Conservation (phyloP, 306 rosid genomes). For the Cyclanthera cordifolia region DNA sequence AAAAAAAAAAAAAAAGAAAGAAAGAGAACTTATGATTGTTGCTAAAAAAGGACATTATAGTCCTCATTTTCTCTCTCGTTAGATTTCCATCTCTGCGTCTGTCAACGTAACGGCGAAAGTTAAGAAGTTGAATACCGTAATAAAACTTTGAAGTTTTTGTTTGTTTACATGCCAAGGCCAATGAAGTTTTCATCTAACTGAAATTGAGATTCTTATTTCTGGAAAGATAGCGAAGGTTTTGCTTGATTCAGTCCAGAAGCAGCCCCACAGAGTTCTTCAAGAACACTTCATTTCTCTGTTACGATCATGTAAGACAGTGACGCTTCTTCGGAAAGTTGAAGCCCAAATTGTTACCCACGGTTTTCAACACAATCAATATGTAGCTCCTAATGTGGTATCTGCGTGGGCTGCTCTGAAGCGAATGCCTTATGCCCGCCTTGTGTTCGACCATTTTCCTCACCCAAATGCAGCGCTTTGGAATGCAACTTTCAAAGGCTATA, state of each 20-base stretch:
- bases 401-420: conserved; percentile 26
- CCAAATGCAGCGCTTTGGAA: conserved; percentile 56
- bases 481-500: conserved; percentile 43
- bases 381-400: conserved; percentile 33
- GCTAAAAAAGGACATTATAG: too few species aligned
- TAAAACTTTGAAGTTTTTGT: background rate
- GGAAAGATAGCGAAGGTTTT: conserved; percentile 26
- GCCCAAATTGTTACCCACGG: conserved; percentile 42
- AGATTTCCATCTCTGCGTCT: background rate
- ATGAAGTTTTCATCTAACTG: background rate
- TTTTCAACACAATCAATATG: conserved; percentile 28
- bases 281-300: conserved; percentile 46
- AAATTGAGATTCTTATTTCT: background rate
- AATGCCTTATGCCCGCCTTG: conserved; percentile 34
- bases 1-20: too few species aligned
- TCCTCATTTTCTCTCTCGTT: too few species aligned
- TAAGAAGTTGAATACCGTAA: too few species aligned
- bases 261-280: conserved; percentile 31
- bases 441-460: conserved; percentile 40
- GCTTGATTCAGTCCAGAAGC: conserved; percentile 19
- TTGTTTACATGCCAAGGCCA: background rate
- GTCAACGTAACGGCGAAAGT: background rate
- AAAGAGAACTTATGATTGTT: too few species aligned
- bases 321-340: conserved; percentile 39
- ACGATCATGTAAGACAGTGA: conserved; percentile 47